Evolutionary conservation across 2,329 filamentous ascomycete genomes (phyloP), one percentile per base, ranked within the genome.

Genomic region (Aspergillus udagawae): DNA sequence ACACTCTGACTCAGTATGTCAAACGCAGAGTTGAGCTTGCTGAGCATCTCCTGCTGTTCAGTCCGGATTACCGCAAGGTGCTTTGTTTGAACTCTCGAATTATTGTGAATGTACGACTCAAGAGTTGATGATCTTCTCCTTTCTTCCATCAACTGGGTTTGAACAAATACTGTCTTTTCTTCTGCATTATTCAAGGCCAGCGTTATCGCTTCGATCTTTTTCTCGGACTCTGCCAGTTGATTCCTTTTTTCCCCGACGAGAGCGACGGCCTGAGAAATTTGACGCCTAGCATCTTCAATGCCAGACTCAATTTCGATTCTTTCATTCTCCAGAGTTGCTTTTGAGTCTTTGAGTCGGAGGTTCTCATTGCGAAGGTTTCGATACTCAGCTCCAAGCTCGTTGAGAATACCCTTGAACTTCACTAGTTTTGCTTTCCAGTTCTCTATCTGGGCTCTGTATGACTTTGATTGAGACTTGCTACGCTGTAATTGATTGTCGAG

Each of bases 391-490:
- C 72, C 73, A n/a, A 76, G 55, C 5, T 68, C 67, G 52, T 67
- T 69, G 28, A 75, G 61, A 25, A 74, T 62, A 20, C 56, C 38
- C 57, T 67, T 71, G 54, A 75, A 65, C 49, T 67, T 73, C 5
- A 54, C 51, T 6, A 76, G 55, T 35, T 70, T 74, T 4, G 56
- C 52, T 57, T 71, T 76, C 73, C 73, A 76, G 28, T 63, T 59
- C 20, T 70, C 67, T 27, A 73, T 56, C 20, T 68, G 66, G 7
- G 63, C 54, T 38, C 59, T 61, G 8, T 67, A 63, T 5, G 58
- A 45, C 8, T 60, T 63, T 3, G 61, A 54, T 14, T 73, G 65
- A 3, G 53, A 59, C 20, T 62, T 51, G 21, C 62, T 63, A 42
- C 64, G 66, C 32, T 64, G 57, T 10, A 69, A 49, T 7, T 63